Evolutionary conservation across 441 rosid species (phyloP).

Genomic region (Iberis amara): DNA sequence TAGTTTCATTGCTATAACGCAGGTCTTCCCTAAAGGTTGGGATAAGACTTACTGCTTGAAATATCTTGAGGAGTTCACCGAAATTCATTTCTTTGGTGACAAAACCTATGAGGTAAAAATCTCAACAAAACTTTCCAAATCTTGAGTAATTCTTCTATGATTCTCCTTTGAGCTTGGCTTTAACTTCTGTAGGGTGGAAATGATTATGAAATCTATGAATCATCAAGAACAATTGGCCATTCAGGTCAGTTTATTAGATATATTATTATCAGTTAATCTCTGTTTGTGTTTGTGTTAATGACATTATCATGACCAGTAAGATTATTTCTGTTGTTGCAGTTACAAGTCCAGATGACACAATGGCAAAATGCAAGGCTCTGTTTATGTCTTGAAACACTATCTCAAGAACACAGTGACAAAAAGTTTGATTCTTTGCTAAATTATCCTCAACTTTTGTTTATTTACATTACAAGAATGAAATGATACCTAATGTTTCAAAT

Average conservation of each 20-base stretch:
- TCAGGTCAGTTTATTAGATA: slow-evolving; percentile 52
- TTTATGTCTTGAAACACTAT: slow-evolving; percentile 38
- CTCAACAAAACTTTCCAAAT: not conserved
- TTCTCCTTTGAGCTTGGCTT: slow-evolving; percentile 12
- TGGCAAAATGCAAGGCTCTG: slow-evolving; percentile 65
- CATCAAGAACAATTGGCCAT: slow-evolving; percentile 79
- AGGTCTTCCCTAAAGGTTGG: slow-evolving; percentile 98
- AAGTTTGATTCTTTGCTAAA: slow-evolving; percentile 12
- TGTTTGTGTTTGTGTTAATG: not conserved
- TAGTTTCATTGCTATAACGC: slow-evolving; percentile 16
- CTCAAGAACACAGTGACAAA: slow-evolving; percentile 5
- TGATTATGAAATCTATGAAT: slow-evolving; percentile 88
- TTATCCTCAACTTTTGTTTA: slow-evolving; percentile 18
- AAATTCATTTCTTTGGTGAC: slow-evolving; percentile 98
- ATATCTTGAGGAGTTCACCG: slow-evolving; percentile 64
- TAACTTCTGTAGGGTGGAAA: slow-evolving; percentile 75
- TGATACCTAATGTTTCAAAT: slow-evolving; percentile 17
- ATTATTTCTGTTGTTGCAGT: slow-evolving; percentile 44
- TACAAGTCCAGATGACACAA: slow-evolving; percentile 77
- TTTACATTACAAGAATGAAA: slow-evolving; percentile 22
- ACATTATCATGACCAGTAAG: slow-evolving; percentile 1
- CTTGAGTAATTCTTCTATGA: not conserved
- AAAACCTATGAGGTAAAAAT: slow-evolving; percentile 77
- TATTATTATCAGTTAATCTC: not conserved
- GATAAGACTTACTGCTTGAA: slow-evolving; percentile 96